A percentile compares a stretch with the other conserved stretches of the same genome.
These are phyloP conservation scores for Rhazya stricta DNA, from an alignment of 257 asterid species.

Conservation along the genomic window DNA sequence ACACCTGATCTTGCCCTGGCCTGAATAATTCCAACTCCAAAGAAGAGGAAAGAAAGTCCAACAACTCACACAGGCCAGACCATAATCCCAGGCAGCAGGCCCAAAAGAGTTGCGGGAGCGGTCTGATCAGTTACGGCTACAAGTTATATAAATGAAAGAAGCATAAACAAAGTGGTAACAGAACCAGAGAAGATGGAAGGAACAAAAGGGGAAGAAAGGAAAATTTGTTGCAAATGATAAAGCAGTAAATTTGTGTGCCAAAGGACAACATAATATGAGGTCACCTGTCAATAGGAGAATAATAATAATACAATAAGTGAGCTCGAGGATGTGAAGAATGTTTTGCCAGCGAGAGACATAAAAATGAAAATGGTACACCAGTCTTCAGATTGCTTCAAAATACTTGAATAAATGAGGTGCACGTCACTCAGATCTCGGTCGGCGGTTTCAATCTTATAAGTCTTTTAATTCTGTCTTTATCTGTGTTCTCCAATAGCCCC, in stretches of 20 bases:
- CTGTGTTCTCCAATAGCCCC: conserved; percentile 50
- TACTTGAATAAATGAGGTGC: background rate
- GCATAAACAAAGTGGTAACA: background rate
- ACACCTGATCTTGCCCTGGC: too few relatives aligned
- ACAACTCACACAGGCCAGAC: background rate
- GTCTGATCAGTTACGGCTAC: background rate
- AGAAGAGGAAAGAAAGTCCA: background rate
- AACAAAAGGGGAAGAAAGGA: background rate
- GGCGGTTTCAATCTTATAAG: conserved; percentile 44
- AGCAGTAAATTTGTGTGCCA: background rate
- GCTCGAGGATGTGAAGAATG: background rate
- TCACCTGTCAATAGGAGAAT: background rate
- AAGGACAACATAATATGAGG: background rate
- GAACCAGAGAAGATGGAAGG: background rate
- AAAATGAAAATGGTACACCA: background rate
- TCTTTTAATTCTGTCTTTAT: conserved; percentile 45
- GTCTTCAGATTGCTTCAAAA: background rate
- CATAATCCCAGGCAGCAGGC: too few relatives aligned
- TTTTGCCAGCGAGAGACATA: background rate
- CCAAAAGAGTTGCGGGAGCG: background rate
- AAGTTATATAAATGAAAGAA: background rate
- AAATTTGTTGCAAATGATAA: background rate
- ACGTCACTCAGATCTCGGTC: conserved; percentile 30
- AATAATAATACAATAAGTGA: background rate
- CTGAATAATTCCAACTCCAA: background rate